A percentile compares a stretch with the other conserved stretches of the same genome.
phyloP scores from a whole-genome alignment of 1,139 yeast genomes.

The Hemisphaericaspora xylofermentans region DNA sequence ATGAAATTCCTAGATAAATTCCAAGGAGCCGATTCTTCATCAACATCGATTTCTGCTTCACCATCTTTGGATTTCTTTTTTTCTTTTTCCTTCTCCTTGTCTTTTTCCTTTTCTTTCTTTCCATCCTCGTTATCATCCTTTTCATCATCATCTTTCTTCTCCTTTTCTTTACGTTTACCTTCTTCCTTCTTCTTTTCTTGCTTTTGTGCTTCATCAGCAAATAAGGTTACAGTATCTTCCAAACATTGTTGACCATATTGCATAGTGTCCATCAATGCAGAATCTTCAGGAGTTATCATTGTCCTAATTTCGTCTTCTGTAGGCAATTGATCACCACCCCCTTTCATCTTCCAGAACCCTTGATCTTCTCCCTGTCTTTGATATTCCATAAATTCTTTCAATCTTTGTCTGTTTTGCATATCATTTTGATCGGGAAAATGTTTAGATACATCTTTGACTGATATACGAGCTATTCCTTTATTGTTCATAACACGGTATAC shows the following conservation, averaged over 20 bases:
- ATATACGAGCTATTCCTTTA: conserved; percentile 69
- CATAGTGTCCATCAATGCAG: conserved; percentile 85
- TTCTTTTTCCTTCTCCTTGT: conserved; percentile 23
- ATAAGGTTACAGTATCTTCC: conserved; percentile 67
- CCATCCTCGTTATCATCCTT: conserved; percentile 16
- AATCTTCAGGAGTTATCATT: conserved; percentile 94
- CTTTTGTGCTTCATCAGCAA: conserved; percentile 26
- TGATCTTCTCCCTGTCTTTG: conserved; percentile 94
- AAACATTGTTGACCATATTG: conserved; percentile 85
- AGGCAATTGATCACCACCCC: conserved; percentile 58
- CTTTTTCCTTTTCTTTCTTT: conserved; percentile 22
- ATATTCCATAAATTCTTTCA: conserved; percentile 97
- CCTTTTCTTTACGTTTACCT: conserved; percentile 29
- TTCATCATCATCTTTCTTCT: conserved; percentile 13
- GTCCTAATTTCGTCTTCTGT: conserved; percentile 74
- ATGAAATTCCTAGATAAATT: conserved; percentile 85
- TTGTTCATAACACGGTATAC: conserved; percentile 85
- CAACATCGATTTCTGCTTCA: conserved; percentile 52
- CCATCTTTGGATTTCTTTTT: conserved; percentile 27
- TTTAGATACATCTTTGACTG: conserved; percentile 83
- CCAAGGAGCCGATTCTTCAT: conserved; percentile 94
- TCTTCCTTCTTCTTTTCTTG: conserved; percentile 31
- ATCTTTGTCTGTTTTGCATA: conserved; percentile 93
- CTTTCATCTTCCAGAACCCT: conserved; percentile 91
- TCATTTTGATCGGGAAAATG: conserved; percentile 98